A percentile compares a stretch with the other conserved stretches of the same genome.
Conservation (phyloP, 108 stramenopile genomes). For the Stephanodiscus triporus region DNA sequence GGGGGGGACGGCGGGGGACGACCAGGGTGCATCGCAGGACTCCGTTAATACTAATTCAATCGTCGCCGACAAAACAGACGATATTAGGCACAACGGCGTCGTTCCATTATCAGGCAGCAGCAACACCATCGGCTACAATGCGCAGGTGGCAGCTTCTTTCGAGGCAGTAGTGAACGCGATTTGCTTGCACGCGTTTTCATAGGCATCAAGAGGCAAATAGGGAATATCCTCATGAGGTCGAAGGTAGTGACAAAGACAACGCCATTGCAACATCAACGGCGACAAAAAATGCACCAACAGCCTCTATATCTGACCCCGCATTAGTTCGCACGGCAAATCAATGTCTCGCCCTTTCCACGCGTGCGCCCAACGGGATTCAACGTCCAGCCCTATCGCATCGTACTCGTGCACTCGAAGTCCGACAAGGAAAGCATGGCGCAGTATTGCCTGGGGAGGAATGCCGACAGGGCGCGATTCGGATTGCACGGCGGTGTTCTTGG, state of each 20-base stretch:
- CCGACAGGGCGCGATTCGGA: constrained; percentile 88
- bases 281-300: constrained; percentile 9
- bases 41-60: no score
- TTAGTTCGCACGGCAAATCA: constrained; percentile 50
- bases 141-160: constrained; percentile 9
- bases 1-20: no score
- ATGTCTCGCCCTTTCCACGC: constrained; percentile 59
- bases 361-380: constrained; percentile 90
- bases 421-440: constrained; percentile 63
- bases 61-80: no score
- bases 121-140: neutral
- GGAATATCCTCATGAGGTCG: neutral
- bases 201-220: constrained; percentile 33
- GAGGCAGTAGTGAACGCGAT: constrained; percentile 37
- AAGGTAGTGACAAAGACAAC: neutral
- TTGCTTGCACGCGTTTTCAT: constrained; percentile 50
- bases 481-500: constrained; percentile 88
- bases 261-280: neutral
- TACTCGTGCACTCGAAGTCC: constrained; percentile 66
- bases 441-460: constrained; percentile 84
- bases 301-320: constrained; percentile 58
- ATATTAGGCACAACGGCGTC: neutral
- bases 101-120: neutral
- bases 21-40: no score
- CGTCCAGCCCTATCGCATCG: constrained; percentile 86